Evolutionary conservation across 257 asterid genomes (phyloP), one percentile per base, ranked within the genome.

Genomic region (Eustoma russellianum): DNA sequence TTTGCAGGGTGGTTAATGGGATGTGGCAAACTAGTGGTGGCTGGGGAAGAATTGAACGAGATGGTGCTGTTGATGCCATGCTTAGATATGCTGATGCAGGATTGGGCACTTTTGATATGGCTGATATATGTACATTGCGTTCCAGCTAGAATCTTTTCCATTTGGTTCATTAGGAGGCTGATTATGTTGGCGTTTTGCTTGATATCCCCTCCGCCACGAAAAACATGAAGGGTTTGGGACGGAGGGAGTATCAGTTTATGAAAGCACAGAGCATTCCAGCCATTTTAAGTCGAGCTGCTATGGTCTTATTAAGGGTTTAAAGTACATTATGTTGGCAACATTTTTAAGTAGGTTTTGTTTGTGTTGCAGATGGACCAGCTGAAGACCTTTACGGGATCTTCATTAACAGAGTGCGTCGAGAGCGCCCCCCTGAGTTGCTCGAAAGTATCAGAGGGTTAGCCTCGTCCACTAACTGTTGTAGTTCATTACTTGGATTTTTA

Each of bases 331-430:
- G 30, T 24, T 11, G 17, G 17, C 46, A 41, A 54, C 51, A 13
- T 12, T 56, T 13, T 12, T 18, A 30, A 10, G 13, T 18, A 18
- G 12, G 46, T 30, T 13, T 5, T 17, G 54, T 58, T 14, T 33
- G 11, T 48, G 16, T 48, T 11, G 33, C 56, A 89, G 97, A 89
- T 76, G 97, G 97, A 63, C 97, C 97, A 49, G 95, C 97, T 7
- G 97, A 89, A 70, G 97, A 89, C 78, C 94, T 89, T 51, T 89
- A 81, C 62, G 94, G 95, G 43, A 79, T 89, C 66, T 86, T 89
- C 60, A 86, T 89, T 45, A 89, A 83, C 53, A 81, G 78, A 74
- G 95, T 89, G 33, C 95, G 97, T 3, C 73, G 95, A 71, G 97
- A 89, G 75, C 85, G 95, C 34, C 94, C 94, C 5, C 90, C 97